phyloP scores from a whole-genome alignment of 1,284 basidiomycete species.

The Agaricales sp. region DNA sequence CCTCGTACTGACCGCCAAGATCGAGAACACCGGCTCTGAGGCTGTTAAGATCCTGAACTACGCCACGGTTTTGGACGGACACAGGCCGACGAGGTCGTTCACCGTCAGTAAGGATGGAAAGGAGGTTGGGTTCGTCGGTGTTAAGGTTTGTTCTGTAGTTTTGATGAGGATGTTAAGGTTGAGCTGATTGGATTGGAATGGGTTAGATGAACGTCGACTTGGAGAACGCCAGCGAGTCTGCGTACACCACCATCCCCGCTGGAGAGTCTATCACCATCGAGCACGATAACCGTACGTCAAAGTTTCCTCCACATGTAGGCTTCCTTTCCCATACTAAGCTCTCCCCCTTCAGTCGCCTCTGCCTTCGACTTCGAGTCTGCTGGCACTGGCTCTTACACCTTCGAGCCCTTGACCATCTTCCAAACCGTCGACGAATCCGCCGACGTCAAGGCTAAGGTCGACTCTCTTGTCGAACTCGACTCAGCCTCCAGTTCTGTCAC shows the following conservation, averaged over 20 bases:
- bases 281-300: slow-evolving; percentile 12
- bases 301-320: too few relatives aligned
- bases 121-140: slow-evolving; percentile 15
- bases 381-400: slow-evolving; percentile 5
- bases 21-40: slow-evolving; percentile 16
- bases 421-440: slow-evolving; percentile 7
- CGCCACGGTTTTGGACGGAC: slow-evolving; percentile 16
- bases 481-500: slow-evolving; percentile 17
- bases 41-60: slow-evolving; percentile 17
- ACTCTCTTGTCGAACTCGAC: slow-evolving; percentile 14
- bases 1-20: slow-evolving; percentile 14
- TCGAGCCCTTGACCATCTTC: slow-evolving; percentile 5
- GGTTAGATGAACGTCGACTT: slow-evolving; percentile 12
- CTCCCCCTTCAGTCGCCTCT: slow-evolving; percentile 4
- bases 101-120: slow-evolving; percentile 14
- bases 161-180: neutral
- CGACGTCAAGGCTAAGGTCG: slow-evolving; percentile 15
- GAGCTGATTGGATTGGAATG: neutral
- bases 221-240: slow-evolving; percentile 12
- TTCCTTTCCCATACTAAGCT: neutral
- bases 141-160: slow-evolving; percentile 11
- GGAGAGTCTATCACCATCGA: slow-evolving; percentile 14
- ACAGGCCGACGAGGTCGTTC: slow-evolving; percentile 17
- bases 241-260: slow-evolving; percentile 14
- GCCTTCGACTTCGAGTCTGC: slow-evolving; percentile 7